Base-by-base conservation (phyloP, 352 stramenopile genomes). In the Globisporangium emineosum region DNA sequence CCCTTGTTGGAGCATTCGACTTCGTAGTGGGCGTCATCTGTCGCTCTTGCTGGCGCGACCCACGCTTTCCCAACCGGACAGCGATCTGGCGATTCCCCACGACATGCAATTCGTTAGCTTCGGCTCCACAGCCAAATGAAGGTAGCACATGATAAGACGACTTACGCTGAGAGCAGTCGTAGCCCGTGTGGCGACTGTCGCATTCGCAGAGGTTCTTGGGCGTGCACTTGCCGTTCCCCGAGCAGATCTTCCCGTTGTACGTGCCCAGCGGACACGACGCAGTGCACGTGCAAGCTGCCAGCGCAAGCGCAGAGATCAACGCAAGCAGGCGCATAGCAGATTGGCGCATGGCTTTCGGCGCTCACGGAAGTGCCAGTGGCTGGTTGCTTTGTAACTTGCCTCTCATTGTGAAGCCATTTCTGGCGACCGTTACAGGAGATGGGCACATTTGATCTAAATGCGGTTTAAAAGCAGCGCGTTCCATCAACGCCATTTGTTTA, bases 1-100 rank as follows among this genome's bases (percentile, higher is more conserved):
- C 86, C 86, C 40, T 86, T 83, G 71, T 93, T 93, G 0, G 83
- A 93, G 64, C 86, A 95, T 67, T 94, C 81, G 56, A 81, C 71
- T 33, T 65, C 53, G 62, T 86, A 91, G 64, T 91, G 83, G 9
- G 83, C 83, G 35, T 83, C 69, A 19, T 89, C 70, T 23, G 67
- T 72, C 8, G 75, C 79, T 27, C 70, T 68, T n/a, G 79, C 78
- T 21, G 79, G 72, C 15, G 78, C 78, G 19, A 76, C 79, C 82
- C 82, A 91, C 53, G 82, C 82, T n/a, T 64, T 62, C 2, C 82
- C 82, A 15, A 76, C 21, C 2, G 82, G 79, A 60, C 79, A 89
- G 10, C 59, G 70, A 40, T 73, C 79, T 89, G 13, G 15, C 17
- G 21, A 9, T 9, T 30, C n/a, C n/a, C n/a, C n/a, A n/a, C n/a